A percentile compares a stretch with the other conserved stretches of the same genome.
phyloP scores from a whole-genome alignment of 352 stramenopile genomes.

The Ophiocytium majus region DNA sequence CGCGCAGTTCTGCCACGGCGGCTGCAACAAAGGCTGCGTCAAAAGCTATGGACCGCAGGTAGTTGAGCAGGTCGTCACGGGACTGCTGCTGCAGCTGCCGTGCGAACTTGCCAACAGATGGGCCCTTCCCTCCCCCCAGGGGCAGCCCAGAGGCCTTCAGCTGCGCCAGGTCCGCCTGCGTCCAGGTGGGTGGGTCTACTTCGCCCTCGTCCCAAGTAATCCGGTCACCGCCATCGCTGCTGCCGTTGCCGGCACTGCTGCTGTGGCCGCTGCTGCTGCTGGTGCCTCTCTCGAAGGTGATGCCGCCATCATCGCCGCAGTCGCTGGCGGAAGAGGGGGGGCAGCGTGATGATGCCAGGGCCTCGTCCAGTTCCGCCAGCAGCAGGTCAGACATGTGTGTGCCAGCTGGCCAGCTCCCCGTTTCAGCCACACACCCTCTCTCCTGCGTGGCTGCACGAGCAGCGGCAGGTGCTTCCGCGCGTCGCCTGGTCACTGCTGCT shows the following conservation, averaged over 20 bases:
- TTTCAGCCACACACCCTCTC: too few species aligned
- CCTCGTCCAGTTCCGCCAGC: too few species aligned
- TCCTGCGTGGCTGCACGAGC: too few species aligned
- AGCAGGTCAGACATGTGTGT: too few species aligned
- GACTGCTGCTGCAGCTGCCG: constrained; percentile 15
- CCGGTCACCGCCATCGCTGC: background rate
- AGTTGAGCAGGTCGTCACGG: constrained; percentile 20
- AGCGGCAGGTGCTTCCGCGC: too few species aligned
- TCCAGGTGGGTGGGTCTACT: background rate
- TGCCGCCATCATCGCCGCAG: too few species aligned
- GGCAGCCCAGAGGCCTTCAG: background rate
- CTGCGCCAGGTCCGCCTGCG: background rate
- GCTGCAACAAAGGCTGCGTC: background rate
- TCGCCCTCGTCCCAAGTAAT: background rate
- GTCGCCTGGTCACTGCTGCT: too few species aligned
- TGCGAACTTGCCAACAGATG: constrained; percentile 15
- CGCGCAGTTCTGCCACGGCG: background rate
- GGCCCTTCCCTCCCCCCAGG: background rate
- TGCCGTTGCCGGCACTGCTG: background rate
- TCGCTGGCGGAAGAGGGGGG: too few species aligned
- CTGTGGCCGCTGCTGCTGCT: background rate
- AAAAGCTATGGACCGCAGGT: constrained; percentile 15
- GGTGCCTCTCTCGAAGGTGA: background rate
- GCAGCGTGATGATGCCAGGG: too few species aligned
- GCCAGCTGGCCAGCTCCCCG: too few species aligned